Base-by-base conservation (phyloP, 305 asterid genomes). In the Fraxinus paxiana region DNA sequence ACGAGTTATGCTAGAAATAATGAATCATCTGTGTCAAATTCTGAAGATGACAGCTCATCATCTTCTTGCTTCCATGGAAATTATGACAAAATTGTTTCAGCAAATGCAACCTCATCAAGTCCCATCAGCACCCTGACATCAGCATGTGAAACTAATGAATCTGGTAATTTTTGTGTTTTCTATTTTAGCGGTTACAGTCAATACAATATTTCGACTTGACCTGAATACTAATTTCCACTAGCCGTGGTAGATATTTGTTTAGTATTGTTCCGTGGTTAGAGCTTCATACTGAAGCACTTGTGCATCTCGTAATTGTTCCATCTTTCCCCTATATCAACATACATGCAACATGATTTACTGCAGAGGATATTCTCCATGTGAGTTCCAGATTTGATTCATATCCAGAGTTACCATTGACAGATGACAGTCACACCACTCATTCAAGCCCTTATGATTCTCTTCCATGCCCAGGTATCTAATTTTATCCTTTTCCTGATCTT, bases 41-140 rank as follows among this genome's bases (percentile, higher is more conserved):
- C 94, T 71, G 92, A 86, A 85, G 88, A 91, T 81, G 95, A 88
- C 65, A 88, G 92, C 86, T 88, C 92, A 34, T 34, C 90, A 78
- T 87, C 94, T 63, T 88, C 91, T 84, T 86, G 90, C 82, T 89
- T 88, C 83, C 88, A 80, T 83, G 91, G 88, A 77, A 80, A 79
- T 86, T 81, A 77, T 59, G 85, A 84, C 46, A 77, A 75, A 51
- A 41, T 84, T 63, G 82, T 87, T 85, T 81, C 91, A 24, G 77
- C 86, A 35, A 83, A 83, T 65, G 70, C 87, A 61, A 88, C 87
- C 80, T 85, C 88, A 22, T 84, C 95, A 54, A 94, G 98, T 85
- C 97, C 97, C 70, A 90, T 92, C 74, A 96, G 98, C 91, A 90
- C 96, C 73, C 86, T 92, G 84, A 86, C 95, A 26, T 91, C 98